phyloP scores from a whole-genome alignment of 73 alveolate species.

The Halteria grandinella region DNA sequence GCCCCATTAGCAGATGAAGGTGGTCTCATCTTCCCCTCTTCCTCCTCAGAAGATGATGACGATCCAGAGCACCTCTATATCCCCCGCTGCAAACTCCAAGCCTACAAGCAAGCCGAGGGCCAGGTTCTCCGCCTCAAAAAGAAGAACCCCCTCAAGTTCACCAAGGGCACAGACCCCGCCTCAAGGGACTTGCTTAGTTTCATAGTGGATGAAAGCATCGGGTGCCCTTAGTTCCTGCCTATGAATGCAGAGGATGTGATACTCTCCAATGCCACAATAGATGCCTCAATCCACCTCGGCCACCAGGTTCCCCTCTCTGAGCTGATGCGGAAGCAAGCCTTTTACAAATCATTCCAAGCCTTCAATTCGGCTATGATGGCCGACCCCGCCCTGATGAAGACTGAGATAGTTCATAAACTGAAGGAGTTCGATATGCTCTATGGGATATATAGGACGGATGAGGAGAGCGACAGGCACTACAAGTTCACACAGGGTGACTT shows the following conservation, averaged over 20 bases:
- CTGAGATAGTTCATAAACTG: conserved; percentile 1
- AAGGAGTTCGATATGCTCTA: conserved; percentile 10
- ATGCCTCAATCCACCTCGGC: conserved; percentile 2
- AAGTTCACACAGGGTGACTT: conserved; percentile 42
- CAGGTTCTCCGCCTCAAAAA: not conserved
- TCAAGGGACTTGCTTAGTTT: not conserved
- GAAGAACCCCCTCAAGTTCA: conserved; percentile 8
- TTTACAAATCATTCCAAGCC: not conserved
- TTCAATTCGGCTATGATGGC: conserved; percentile 21
- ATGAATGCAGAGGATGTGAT: conserved; percentile 18
- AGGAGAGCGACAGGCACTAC: not conserved
- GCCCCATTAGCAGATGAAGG: no score
- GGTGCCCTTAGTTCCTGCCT: conserved; percentile 38
- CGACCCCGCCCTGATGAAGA: conserved; percentile 35
- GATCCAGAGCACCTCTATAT: conserved; percentile 18
- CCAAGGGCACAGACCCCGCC: conserved; percentile 53
- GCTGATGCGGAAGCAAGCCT: conserved; percentile 14
- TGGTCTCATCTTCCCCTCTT: no score
- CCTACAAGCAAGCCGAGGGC: conserved; percentile 35
- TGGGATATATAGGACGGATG: not conserved
- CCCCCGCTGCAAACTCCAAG: conserved; percentile 11
- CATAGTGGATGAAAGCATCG: conserved; percentile 15
- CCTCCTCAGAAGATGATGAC: no score
- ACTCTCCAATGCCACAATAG: not conserved
- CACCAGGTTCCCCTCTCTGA: conserved; percentile 38